A percentile compares a stretch with the other conserved stretches of the same genome.
Conservation (phyloP, 164 flowering plant genomes). For the Paratinospora sagittata region DNA sequence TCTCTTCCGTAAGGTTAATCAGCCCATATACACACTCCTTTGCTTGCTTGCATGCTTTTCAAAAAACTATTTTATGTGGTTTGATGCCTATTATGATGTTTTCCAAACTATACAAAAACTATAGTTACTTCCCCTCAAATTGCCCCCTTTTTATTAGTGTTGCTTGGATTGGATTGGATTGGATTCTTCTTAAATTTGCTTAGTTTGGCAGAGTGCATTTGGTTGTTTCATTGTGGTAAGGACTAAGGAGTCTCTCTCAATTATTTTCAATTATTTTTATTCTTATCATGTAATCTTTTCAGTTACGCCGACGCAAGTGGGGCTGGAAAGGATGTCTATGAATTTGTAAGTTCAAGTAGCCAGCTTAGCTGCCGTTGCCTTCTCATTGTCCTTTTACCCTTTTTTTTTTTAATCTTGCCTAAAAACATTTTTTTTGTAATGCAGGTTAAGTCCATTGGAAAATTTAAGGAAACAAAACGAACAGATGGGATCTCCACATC, state of each 20-base stretch:
- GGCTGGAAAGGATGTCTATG: constrained; percentile 72
- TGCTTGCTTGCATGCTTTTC: no score
- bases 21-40: constrained; percentile 11
- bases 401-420: neutral
- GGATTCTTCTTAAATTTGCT: neutral
- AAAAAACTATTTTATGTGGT: neutral
- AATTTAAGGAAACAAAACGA: constrained; percentile 74
- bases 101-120: neutral
- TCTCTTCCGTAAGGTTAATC: no score
- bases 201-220: neutral
- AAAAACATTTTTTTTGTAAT: constrained; percentile 6
- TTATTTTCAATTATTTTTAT: constrained; percentile 7
- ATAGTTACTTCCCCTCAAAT: no score
- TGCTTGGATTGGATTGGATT: no score
- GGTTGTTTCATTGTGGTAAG: neutral
- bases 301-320: constrained; percentile 80
- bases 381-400: neutral
- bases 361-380: neutral
- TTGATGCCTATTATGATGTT: constrained; percentile 1
- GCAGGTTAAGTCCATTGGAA: constrained; percentile 69
- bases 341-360: constrained; percentile 46
- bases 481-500: constrained; percentile 87
- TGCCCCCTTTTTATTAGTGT: neutral
- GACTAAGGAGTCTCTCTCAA: neutral
- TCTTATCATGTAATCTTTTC: constrained; percentile 16